Base-by-base conservation (phyloP, 2,329 filamentous ascomycete species). In the Periconia sp. region DNA sequence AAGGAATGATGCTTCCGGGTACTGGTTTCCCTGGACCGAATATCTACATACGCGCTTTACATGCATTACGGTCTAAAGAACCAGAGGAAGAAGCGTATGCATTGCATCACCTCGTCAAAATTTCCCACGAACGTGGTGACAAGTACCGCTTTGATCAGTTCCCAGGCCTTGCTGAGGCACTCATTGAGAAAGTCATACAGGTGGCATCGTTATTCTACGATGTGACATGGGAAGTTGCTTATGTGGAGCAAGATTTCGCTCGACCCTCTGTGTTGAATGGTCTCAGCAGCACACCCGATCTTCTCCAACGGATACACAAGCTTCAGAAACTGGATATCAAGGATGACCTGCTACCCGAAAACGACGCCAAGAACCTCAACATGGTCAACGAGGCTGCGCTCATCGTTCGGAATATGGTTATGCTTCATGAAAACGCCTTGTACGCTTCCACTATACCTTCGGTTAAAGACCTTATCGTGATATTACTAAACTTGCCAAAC, bases 141-240 rank as follows among this genome's bases (percentile, higher is more conserved):
- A 96, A 96, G 74, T 97, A 96, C 76, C 89, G 91, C 56, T 97
- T 97, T 61, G 92, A 96, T 63, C 90, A 91, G 6, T 97, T 97
- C 63, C 88, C 90, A 1, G 88, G 91, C 10, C 81, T 99, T 27
- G 91, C 91, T 0, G 94, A 97, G 73, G 90, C 90, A 2, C 81
- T 99, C 10, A 86, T 96, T 51, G 89, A 92, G 56, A 95, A 95
- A 68, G 87, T 89, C 1, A 79, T 97, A 47, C 85, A 92, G 57
- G 82, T 96, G 41, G 89, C 89, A 52, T 82, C 81, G 45, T 76
- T 96, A 13, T 95, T 92, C 74, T 94, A 92, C 68, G 82, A 94
- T 49, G 82, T 96, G 19, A 82, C 87, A 53, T 97, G 91, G 91
- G 83, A 86, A 41, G 81, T 96, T 14, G 85, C 85, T 15, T 96